A percentile compares a stretch with the other conserved stretches of the same genome.
Evolutionary conservation across 371 early-diverging fungal species (phyloP).

Genomic region (Zopfochytrium polystomum): DNA sequence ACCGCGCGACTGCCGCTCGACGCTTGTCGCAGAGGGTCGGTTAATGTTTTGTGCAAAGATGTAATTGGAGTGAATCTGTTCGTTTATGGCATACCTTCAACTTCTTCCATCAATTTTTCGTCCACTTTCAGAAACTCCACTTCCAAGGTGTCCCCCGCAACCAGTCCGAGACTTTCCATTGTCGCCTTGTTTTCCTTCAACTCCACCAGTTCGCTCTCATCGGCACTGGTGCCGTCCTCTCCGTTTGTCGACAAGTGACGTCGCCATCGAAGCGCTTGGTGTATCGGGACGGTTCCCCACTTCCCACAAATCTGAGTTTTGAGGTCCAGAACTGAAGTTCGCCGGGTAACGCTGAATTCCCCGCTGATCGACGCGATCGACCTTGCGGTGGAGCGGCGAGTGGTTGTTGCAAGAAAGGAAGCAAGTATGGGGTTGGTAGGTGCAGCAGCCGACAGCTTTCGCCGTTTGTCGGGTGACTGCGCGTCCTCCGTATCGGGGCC

Average conservation of each 20-base stretch:
- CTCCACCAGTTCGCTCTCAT: background rate
- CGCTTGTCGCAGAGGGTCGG: too few species aligned
- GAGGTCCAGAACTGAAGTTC: constrained; percentile 12
- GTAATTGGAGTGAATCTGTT: too few species aligned
- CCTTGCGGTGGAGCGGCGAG: constrained; percentile 3
- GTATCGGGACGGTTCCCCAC: constrained; percentile 14
- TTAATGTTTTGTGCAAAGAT: too few species aligned
- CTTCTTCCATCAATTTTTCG: background rate
- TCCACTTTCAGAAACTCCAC: constrained; percentile 11
- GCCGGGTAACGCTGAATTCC: constrained; percentile 6
- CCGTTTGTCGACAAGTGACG: too few species aligned
- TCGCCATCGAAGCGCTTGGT: constrained; percentile 11
- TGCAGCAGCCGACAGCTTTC: constrained; percentile 2
- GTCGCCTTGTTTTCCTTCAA: constrained; percentile 1
- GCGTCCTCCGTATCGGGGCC: constrained; percentile 7
- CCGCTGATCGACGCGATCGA: constrained; percentile 1
- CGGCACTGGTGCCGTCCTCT: too few species aligned
- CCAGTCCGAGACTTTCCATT: constrained; percentile 4
- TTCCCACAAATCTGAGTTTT: constrained; percentile 12
- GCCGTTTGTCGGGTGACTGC: background rate
- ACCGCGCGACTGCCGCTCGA: background rate
- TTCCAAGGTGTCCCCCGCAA: constrained; percentile 6
- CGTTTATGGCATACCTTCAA: too few species aligned
- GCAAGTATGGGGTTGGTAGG: background rate
- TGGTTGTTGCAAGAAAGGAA: background rate